Conservation (phyloP, 768 basidiomycete genomes). For the Myochromella boudieri region DNA sequence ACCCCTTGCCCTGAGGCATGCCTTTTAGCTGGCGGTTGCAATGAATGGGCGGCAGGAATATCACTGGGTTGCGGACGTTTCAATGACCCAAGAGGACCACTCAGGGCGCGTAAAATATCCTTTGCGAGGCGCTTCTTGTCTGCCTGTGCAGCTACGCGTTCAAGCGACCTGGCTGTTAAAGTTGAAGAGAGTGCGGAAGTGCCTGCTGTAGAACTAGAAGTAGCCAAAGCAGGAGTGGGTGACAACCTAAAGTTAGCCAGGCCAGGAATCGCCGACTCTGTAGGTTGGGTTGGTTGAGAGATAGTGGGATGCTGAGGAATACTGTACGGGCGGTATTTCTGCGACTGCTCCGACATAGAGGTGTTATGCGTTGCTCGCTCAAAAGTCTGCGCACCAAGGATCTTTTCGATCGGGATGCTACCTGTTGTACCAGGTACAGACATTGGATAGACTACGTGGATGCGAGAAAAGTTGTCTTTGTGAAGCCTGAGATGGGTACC, state of each 20-base stretch:
- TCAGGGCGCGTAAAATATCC: constrained; percentile 56
- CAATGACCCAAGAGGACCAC: constrained; percentile 19
- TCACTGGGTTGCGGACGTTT: constrained; percentile 24
- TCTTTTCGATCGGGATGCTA: no score
- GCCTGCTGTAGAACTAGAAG: background rate
- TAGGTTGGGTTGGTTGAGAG: background rate
- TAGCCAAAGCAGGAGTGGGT: background rate
- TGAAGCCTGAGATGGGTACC: background rate
- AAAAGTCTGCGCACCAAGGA: no score
- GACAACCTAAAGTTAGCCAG: no score
- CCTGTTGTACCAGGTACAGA: no score
- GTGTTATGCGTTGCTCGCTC: no score
- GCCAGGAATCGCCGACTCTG: background rate
- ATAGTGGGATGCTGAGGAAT: constrained; percentile 7
- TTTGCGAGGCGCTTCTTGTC: constrained; percentile 52
- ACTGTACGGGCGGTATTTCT: constrained; percentile 6
- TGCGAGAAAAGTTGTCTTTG: background rate
- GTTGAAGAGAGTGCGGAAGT: no score
- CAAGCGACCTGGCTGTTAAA: no score
- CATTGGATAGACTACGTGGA: background rate
- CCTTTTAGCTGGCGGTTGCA: constrained; percentile 13
- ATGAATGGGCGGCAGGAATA: background rate
- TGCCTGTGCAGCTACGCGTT: constrained; percentile 39
- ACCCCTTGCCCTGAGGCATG: constrained; percentile 6
- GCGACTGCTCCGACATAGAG: background rate